Percentiles rank a stretch among this genome's conserved stretches.
phyloP scores from a whole-genome alignment of 2,329 filamentous ascomycete genomes.

The Trichoderma afroharzianum region DNA sequence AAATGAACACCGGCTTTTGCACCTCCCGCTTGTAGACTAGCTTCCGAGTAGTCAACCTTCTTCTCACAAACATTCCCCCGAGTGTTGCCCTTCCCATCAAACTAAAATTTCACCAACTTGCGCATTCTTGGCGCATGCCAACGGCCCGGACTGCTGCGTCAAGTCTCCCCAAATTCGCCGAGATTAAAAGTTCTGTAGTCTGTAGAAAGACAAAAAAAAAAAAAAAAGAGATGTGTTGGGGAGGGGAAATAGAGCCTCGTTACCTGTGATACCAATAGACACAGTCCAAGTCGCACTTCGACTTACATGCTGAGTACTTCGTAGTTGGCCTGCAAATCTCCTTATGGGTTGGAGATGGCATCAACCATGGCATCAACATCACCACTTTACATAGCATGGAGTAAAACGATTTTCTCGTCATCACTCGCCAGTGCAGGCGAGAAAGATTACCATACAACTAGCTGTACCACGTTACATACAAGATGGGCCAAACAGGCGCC shows the following conservation, averaged over 20 bases:
- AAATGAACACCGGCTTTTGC: neutral
- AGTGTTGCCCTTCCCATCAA: neutral
- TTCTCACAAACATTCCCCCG: neutral
- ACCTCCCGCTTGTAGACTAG: neutral
- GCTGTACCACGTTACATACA: slow-evolving; percentile 16
- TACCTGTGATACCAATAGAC: neutral
- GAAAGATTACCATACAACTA: slow-evolving; percentile 5
- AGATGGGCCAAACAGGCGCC: slow-evolving; percentile 7
- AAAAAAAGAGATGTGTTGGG: neutral
- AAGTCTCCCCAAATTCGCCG: neutral
- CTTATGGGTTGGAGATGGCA: neutral
- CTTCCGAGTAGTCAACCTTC: neutral
- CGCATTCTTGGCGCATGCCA: slow-evolving; percentile 2
- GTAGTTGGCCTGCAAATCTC: neutral
- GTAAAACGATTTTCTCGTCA: neutral
- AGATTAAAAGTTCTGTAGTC: neutral
- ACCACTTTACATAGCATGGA: neutral
- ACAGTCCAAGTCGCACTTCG: neutral
- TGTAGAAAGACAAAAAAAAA: neutral
- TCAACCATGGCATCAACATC: neutral
- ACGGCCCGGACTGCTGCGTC: neutral
- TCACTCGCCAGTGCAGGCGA: slow-evolving; percentile 9
- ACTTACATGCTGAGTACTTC: neutral
- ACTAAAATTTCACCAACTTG: neutral
- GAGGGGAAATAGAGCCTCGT: neutral